Conservation (phyloP, 495 filamentous ascomycete genomes). For the Neurospora sp. region DNA sequence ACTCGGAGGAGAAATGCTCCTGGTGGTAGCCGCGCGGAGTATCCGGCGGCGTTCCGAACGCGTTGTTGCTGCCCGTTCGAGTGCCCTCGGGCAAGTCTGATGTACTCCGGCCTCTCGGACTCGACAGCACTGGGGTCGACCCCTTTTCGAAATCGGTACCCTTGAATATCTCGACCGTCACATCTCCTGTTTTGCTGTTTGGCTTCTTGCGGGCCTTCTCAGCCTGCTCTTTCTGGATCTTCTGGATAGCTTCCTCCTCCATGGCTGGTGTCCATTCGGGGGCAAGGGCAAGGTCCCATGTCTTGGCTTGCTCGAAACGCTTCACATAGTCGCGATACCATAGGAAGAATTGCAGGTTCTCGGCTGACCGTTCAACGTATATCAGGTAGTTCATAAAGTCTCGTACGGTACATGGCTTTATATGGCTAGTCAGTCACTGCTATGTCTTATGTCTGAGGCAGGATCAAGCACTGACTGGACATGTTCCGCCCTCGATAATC, state of each 20-base stretch:
- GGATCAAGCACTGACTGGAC: slow-evolving; percentile 48
- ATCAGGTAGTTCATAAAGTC: slow-evolving; percentile 77
- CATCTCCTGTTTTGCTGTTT: slow-evolving; percentile 8
- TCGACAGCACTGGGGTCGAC: slow-evolving; percentile 2
- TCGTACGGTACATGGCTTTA: slow-evolving; percentile 57
- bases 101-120: neutral
- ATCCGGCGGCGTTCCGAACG: slow-evolving; percentile 46
- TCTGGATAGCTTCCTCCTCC: slow-evolving; percentile 37
- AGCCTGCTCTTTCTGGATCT: slow-evolving; percentile 30
- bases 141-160: slow-evolving; percentile 49
- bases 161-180: slow-evolving; percentile 34
- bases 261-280: slow-evolving; percentile 49
- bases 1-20: slow-evolving; percentile 5
- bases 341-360: slow-evolving; percentile 73
- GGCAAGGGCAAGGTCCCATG: slow-evolving; percentile 44
- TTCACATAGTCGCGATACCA: slow-evolving; percentile 59
- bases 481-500: slow-evolving; percentile 61
- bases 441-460: neutral
- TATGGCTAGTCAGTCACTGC: neutral
- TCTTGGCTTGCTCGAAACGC: slow-evolving; percentile 46
- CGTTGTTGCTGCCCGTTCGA: slow-evolving; percentile 29
- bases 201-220: slow-evolving; percentile 22
- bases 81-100: neutral
- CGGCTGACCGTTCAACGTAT: slow-evolving; percentile 62
- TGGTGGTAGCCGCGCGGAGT: slow-evolving; percentile 20